A percentile compares a stretch with the other conserved stretches of the same genome.
phyloP scores from a whole-genome alignment of 2,329 filamentous ascomycete genomes.

The Hirsutella thompsonii region DNA sequence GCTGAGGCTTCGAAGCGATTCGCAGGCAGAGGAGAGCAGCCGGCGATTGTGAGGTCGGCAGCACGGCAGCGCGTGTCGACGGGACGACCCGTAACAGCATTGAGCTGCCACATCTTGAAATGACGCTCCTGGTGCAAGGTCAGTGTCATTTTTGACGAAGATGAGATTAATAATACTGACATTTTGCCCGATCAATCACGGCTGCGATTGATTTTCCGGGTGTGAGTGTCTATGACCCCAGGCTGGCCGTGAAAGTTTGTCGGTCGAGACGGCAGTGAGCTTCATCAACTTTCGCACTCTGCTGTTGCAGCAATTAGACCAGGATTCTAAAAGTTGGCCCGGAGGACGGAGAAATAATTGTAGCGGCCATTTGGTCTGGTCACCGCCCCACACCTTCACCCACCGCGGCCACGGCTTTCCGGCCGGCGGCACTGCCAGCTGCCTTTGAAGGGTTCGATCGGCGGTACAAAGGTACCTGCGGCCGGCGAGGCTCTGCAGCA shows the following conservation, averaged over 20 bases:
- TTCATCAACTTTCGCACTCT: too few relatives aligned
- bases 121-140: constrained; percentile 13
- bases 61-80: constrained; percentile 6
- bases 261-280: too few relatives aligned
- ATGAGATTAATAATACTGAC: neutral
- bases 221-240: too few relatives aligned
- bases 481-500: too few relatives aligned
- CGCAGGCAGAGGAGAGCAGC: constrained; percentile 18
- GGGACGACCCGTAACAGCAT: constrained; percentile 17
- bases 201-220: too few relatives aligned
- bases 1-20: constrained; percentile 6
- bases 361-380: neutral
- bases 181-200: neutral
- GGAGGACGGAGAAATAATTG: neutral
- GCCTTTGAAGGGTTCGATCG: too few relatives aligned
- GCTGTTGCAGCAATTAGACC: too few relatives aligned
- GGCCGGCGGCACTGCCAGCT: too few relatives aligned
- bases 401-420: neutral
- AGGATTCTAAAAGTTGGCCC: neutral
- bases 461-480: too few relatives aligned
- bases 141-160: neutral
- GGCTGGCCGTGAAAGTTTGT: too few relatives aligned
- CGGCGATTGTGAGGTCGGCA: neutral
- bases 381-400: neutral
- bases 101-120: constrained; percentile 14